Conservation (phyloP, 345 rosid genomes). For the Gossypium ekmanianum region DNA sequence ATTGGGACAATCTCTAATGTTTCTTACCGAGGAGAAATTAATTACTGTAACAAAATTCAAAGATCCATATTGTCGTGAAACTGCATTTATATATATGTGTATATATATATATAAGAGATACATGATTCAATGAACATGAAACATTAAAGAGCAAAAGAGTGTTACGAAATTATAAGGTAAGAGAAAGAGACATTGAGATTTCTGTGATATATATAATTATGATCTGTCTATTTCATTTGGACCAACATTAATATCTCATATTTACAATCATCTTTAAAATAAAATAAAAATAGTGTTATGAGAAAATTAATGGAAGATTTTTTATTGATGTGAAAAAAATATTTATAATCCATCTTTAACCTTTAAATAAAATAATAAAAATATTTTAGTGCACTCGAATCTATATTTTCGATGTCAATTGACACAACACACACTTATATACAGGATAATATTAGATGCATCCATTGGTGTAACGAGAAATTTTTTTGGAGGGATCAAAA, state of each 20-base stretch:
- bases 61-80: no score
- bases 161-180: background rate
- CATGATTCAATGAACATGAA: background rate
- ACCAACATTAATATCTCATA: background rate
- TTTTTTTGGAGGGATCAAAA: no score
- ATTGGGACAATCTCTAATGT: background rate
- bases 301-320: background rate
- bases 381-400: no score
- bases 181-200: background rate
- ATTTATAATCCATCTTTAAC: no score
- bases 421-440: no score
- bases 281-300: background rate
- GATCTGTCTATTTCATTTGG: background rate
- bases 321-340: background rate
- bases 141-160: background rate
- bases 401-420: rapidly evolving
- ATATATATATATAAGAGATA: no score
- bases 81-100: no score
- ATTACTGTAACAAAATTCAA: background rate
- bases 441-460: no score
- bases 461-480: no score
- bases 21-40: background rate
- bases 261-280: background rate
- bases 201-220: background rate
- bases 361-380: no score